Evolutionary conservation across 768 basidiomycete species (phyloP), one percentile per base, ranked within the genome.

Genomic region (Hydnomerulius pinastri): DNA sequence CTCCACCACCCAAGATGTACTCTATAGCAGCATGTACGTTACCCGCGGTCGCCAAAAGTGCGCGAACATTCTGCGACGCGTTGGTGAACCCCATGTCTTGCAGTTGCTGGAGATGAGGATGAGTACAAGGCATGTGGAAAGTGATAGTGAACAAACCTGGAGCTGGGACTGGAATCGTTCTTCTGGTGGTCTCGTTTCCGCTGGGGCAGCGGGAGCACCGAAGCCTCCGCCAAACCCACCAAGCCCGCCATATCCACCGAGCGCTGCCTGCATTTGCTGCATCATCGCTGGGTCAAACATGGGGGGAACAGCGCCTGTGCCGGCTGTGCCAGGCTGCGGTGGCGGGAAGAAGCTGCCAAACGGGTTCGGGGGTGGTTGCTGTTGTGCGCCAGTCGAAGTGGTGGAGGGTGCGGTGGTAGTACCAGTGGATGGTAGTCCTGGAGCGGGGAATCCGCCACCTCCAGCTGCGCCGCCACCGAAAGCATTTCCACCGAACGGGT

Each of bases 51-150:
- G 91, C 92, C 8, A 92, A 77, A 36, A 98, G 73, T 4, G 96
- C 94, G 4, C 94, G 79, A 6, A 98, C 77, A 66, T 98, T 98
- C 77, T 93, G 90, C 35, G 80, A 67, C 7, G 92, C 92, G 49
- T 96, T 93, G 44, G 78, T 82, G 69, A 98, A 92, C 2, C 92
- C 95, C 96, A 98, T 98, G 52, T 89, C 90, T 65, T 92, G 87
- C 62, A 98, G 68, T 86, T 95, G 92, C 89, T 92, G 57, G 4
- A 17, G n/a, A 35, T 53, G 32, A 43, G 38, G 51, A 52, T 1
- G 18, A 46, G 36, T 4, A 20, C 11, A 15, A 8, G 5, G 29
- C 9, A 3, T 4, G 33, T 36, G 29, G 20, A 12, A 6, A 2
- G 10, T 32, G 18, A 37, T 3, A 15, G n/a, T 12, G 6, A 17